Evolutionary conservation across 805 yeast genomes (phyloP), one percentile per base, ranked within the genome.

Genomic region (Sugiyamaella floridensis): DNA sequence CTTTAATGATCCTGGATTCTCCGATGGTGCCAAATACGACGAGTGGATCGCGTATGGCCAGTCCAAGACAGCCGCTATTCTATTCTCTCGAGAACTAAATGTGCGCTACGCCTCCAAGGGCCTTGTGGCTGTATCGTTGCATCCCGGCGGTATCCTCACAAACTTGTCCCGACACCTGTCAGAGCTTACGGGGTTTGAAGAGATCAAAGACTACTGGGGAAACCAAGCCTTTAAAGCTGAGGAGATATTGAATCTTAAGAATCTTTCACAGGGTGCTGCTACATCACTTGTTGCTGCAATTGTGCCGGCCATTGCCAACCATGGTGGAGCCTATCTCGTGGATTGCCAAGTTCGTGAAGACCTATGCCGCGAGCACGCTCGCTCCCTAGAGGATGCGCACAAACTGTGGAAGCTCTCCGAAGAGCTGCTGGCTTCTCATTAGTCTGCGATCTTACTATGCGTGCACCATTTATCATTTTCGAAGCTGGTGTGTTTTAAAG

Each of bases 121-220:
- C 12, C 46, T 42, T 32, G 45, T 14, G 16, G 29, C 53, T 6
- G 41, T 45, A 26, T 16, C 45, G 8, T 15, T 49, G 12, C 56
- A 53, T 43, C 56, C 56, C 8, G 56, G 56, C 16, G 49, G 32
- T n/a, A 32, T 53, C 16, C 11, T 20, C n/a, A 49, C 56, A 1
- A 49, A 53, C 37, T 47, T 53, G 20, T 18, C 15, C 20, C 20
- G 53, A 16, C 56, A 53, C 46, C 44, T 52, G 20, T 43, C 32
- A 16, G 16, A 20, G 16, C 34, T 34, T n/a, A 40, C 41, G 4
- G n/a, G 20, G 37, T 16, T 16, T 2, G 15, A 40, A 14, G 28
- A 48, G 26, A 46, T 43, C 6, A 19, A 12, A 9, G 45, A 40
- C 32, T 48, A 40, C 29, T 37, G 43, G 40, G 50, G 50, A 3